Conservation (phyloP, 805 yeast species). For the Helenozyma rhizophorensis region DNA sequence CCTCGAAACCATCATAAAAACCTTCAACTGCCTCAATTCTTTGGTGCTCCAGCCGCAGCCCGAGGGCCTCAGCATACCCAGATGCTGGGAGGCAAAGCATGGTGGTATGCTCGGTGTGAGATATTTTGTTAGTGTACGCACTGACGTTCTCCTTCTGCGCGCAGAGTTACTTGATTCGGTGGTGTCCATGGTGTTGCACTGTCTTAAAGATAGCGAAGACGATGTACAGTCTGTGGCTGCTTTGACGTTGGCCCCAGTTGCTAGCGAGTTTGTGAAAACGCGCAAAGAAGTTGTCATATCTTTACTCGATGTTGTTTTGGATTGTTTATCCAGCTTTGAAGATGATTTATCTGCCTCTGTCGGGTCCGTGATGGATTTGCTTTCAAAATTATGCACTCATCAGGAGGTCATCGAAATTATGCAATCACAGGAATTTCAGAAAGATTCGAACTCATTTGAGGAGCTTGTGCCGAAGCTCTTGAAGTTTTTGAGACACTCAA, state of each 20-base stretch:
- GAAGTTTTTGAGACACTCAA: constrained; percentile 92
- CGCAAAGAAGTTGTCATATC: constrained; percentile 48
- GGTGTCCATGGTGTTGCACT: constrained; percentile 81
- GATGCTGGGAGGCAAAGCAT: constrained; percentile 95
- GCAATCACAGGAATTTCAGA: constrained; percentile 52
- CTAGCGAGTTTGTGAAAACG: constrained; percentile 74
- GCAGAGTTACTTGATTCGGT: constrained; percentile 63
- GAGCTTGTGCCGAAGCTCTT: constrained; percentile 82
- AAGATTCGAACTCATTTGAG: constrained; percentile 57
- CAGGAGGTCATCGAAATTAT: constrained; percentile 70
- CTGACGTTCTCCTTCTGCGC: constrained; percentile 63
- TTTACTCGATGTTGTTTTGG: constrained; percentile 77
- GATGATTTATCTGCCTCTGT: constrained; percentile 94
- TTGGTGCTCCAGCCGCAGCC: constrained; percentile 60
- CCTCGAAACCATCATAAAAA: constrained; percentile 50
- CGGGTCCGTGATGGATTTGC: constrained; percentile 91
- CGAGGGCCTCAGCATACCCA: constrained; percentile 40
- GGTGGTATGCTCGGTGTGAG: constrained; percentile 95
- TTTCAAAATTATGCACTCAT: constrained; percentile 83
- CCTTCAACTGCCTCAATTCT: constrained; percentile 61
- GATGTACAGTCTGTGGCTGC: constrained; percentile 98
- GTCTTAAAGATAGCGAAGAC: constrained; percentile 73
- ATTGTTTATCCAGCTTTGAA: constrained; percentile 72
- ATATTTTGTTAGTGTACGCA: constrained; percentile 85
- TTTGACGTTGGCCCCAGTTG: constrained; percentile 84